Base-by-base conservation (phyloP, 306 rosid genomes). In the Cyamopsis tetragonoloba region DNA sequence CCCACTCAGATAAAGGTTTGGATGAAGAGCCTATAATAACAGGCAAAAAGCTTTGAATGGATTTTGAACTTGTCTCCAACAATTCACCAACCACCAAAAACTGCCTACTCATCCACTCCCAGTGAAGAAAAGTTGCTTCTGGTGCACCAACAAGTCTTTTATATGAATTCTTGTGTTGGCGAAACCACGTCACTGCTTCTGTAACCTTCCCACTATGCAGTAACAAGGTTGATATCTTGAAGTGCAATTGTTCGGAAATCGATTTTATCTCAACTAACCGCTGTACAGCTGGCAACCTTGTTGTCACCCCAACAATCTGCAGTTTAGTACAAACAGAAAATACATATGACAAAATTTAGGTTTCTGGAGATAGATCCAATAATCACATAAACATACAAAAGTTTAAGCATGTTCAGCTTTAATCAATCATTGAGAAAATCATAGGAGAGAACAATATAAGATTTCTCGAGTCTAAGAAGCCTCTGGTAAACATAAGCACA, bases 81-180 rank as follows among this genome's bases (percentile, higher is more conserved):
- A 93, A 82, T 79, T 93, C 97, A 2, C 91, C 96, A 79, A 93
- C 89, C 67, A 88, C 98, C 91, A 88, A 80, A 78, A 61, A 93
- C 75, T 93, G 98, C 79, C 91, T 86, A 76, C 97, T 88, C 91
- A 93, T 78, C 98, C 98, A 93, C 72, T 88, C 98, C 97, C 93
- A 88, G 68, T 93, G 98, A 80, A 93, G 84, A 81, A 89, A 90
- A 66, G 59, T 73, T 43, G 87, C 95, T 73, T 88, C 96, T 26
- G 98, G 88, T 32, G 88, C 71, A 71, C 98, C 97, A 51, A 72
- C 71, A 28, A 93, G 79, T 84, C 80, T 84, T 76, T 78, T 84
- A 77, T 93, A 93, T 2, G 89, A 71, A 76, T 83, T 81, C 80
- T 66, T 84, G 73, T 89, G 98, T 77, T 77, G 91, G 57, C 84